Evolutionary conservation across 2,329 filamentous ascomycete genomes (phyloP).

Genomic region (Dactylella cylindrospora): DNA sequence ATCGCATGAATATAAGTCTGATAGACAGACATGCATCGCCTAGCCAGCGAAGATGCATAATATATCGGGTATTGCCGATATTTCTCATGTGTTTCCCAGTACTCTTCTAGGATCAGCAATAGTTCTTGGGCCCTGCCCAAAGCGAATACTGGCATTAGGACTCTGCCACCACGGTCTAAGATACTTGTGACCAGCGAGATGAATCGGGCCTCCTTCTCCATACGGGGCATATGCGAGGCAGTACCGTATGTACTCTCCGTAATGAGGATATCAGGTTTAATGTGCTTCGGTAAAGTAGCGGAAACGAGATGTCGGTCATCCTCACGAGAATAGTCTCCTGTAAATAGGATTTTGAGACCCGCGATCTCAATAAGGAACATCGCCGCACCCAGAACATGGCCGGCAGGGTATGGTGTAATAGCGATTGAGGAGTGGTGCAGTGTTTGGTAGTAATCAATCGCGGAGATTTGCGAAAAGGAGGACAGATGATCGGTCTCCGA

Average conservation of each 20-base stretch:
- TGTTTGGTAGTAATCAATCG: constrained; percentile 97
- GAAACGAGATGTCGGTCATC: constrained; percentile 94
- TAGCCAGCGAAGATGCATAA: constrained; percentile 90
- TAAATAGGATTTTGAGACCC: constrained; percentile 94
- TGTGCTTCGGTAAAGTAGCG: constrained; percentile 76
- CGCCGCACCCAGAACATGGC: constrained; percentile 94
- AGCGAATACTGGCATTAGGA: constrained; percentile 92
- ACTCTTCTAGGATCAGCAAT: constrained; percentile 91
- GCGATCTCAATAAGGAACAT: constrained; percentile 99
- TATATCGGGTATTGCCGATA: constrained; percentile 92
- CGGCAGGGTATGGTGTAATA: constrained; percentile 94
- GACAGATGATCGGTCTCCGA: constrained; percentile 93
- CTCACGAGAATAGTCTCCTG: constrained; percentile 94
- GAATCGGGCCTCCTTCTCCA: constrained; percentile 86
- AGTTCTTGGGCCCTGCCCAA: constrained; percentile 91
- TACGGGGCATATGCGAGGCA: constrained; percentile 83
- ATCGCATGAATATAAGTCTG: constrained; percentile 97
- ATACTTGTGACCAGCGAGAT: constrained; percentile 95
- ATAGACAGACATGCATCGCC: constrained; percentile 98
- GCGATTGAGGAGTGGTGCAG: constrained; percentile 95
- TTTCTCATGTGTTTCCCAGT: constrained; percentile 87
- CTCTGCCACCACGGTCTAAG: constrained; percentile 85
- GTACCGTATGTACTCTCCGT: constrained; percentile 98
- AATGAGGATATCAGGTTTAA: constrained; percentile 94
- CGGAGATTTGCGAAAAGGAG: constrained; percentile 91